A percentile compares a stretch with the other conserved stretches of the same genome.
Evolutionary conservation across 495 filamentous ascomycete genomes (phyloP).

Genomic region (Neurospora tetrasperma): DNA sequence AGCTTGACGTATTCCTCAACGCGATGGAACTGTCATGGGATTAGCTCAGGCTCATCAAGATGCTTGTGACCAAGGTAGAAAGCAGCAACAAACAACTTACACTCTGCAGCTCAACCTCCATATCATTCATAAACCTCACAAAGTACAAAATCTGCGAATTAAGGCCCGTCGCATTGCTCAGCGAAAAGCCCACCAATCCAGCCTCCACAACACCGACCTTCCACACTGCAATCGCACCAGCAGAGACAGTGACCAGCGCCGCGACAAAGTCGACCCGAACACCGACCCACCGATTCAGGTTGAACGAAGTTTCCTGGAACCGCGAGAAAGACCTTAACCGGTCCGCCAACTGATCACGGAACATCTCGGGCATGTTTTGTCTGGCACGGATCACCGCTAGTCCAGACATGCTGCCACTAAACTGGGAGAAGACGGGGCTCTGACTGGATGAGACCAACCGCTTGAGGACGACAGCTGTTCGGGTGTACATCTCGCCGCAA

Average conservation of each 20-base stretch:
- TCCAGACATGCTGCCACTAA: conserved; percentile 39
- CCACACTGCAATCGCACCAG: conserved; percentile 36
- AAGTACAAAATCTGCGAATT: conserved; percentile 34
- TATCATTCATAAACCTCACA: conserved; percentile 37
- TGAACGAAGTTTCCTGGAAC: conserved; percentile 35
- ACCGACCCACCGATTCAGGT: conserved; percentile 42
- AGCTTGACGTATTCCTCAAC: conserved; percentile 38
- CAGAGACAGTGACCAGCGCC: conserved; percentile 34
- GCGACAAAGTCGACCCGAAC: conserved; percentile 39
- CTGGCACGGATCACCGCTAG: conserved; percentile 39
- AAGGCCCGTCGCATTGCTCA: conserved; percentile 40
- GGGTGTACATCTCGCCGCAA: conserved; percentile 41
- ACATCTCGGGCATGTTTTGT: conserved; percentile 32
- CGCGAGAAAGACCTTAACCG: conserved; percentile 29
- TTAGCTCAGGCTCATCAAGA: not conserved
- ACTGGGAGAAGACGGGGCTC: conserved; percentile 41
- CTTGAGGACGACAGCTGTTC: conserved; percentile 35
- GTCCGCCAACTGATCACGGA: conserved; percentile 32
- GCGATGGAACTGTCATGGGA: conserved; percentile 29
- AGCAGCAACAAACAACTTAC: conserved; percentile 12
- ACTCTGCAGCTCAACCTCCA: conserved; percentile 41
- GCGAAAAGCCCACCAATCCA: conserved; percentile 39
- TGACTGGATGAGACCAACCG: conserved; percentile 34
- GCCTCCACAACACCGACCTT: conserved; percentile 31
- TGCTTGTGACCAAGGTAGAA: not conserved